Percentiles rank a stretch among this genome's conserved stretches.
Evolutionary conservation across 1,284 basidiomycete genomes (phyloP).

Genomic region (Pholiota adiposa): DNA sequence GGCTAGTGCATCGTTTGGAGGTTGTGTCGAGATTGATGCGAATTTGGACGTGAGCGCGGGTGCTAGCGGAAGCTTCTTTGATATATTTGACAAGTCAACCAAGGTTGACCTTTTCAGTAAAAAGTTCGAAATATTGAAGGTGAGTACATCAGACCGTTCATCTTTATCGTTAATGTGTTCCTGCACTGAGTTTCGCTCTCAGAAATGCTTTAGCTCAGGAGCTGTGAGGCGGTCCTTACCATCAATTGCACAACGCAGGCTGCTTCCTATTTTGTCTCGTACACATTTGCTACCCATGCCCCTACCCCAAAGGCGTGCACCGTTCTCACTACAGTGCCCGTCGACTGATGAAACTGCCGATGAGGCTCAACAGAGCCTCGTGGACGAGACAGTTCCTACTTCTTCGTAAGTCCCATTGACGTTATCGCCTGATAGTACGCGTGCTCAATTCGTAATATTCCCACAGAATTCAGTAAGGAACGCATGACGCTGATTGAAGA

Average conservation of each 20-base stretch:
- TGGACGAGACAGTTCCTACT: constrained; percentile 1
- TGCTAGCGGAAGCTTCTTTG: constrained; percentile 40
- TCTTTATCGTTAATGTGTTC: constrained; percentile 9
- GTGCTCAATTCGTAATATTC: background rate
- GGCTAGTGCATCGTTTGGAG: constrained; percentile 26
- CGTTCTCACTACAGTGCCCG: background rate
- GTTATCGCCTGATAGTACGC: background rate
- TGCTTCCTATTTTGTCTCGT: background rate
- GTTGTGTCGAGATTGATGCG: constrained; percentile 39
- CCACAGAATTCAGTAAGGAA: background rate
- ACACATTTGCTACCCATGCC: no score
- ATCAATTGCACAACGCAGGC: background rate
- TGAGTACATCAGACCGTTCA: constrained; percentile 13
- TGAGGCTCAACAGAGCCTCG: background rate
- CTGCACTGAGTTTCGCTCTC: background rate
- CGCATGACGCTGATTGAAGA: background rate
- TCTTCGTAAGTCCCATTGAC: constrained; percentile 3
- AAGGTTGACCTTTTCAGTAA: constrained; percentile 35
- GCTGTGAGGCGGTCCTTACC: background rate
- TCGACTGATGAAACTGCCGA: background rate
- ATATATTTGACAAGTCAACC: constrained; percentile 35
- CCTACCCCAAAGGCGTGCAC: no score
- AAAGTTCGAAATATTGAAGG: constrained; percentile 40
- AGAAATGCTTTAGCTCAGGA: constrained; percentile 19
- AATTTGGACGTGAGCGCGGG: constrained; percentile 42